Evolutionary conservation across 768 basidiomycete genomes (phyloP).

Genomic region (Infundibulicybe gibba): DNA sequence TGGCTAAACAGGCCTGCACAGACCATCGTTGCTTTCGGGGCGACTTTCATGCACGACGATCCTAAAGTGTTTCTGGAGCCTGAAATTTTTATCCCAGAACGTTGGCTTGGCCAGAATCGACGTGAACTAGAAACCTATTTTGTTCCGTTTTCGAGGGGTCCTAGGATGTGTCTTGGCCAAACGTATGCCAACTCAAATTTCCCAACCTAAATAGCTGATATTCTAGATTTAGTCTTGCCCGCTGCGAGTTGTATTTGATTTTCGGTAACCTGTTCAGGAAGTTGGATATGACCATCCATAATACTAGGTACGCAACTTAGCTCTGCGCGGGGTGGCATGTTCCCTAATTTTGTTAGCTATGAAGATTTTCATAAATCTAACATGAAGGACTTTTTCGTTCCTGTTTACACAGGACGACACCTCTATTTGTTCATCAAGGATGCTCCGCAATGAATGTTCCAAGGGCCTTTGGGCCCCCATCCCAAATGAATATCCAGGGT

Average conservation of each 20-base stretch:
- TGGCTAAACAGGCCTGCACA: conserved; percentile 9
- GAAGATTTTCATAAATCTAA: conserved; percentile 23
- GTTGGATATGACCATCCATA: conserved; percentile 28
- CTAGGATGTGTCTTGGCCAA: conserved; percentile 40
- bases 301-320: conserved; percentile 21
- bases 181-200: conserved; percentile 24
- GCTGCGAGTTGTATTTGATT: conserved; percentile 36
- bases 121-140: conserved; percentile 30
- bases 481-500: too few species aligned
- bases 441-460: not conserved
- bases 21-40: conserved; percentile 40
- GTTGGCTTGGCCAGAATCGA: conserved; percentile 34
- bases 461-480: too few species aligned
- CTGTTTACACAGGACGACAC: conserved; percentile 24
- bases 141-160: conserved; percentile 40
- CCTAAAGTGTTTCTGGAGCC: conserved; percentile 33
- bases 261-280: conserved; percentile 38
- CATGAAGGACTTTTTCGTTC: conserved; percentile 28
- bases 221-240: conserved; percentile 29
- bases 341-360: conserved; percentile 11
- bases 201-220: not conserved
- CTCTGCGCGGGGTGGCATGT: not conserved
- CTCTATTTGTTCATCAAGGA: conserved; percentile 16
- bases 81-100: conserved; percentile 32
- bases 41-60: conserved; percentile 33